Percentiles rank a stretch among this genome's conserved stretches.
phyloP scores from a whole-genome alignment of 2,329 filamentous ascomycete genomes.

The Coniochaeta hoffmannii region DNA sequence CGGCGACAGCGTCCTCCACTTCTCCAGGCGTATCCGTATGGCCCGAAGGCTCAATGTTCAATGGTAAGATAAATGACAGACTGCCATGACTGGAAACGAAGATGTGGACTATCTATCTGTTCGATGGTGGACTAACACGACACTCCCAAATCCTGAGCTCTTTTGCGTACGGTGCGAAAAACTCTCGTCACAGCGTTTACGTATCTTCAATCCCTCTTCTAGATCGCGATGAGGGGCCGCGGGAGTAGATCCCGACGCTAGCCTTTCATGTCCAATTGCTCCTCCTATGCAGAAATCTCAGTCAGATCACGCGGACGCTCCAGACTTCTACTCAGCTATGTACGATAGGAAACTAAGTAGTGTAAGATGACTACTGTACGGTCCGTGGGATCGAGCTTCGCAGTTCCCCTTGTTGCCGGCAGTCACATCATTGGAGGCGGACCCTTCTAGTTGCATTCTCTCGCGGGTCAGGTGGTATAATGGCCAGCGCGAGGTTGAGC shows the following conservation, averaged over 20 bases:
- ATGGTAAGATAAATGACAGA: too few relatives aligned
- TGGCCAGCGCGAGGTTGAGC: neutral
- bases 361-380: neutral
- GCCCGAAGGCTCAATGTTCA: too few relatives aligned
- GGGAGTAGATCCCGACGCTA: slow-evolving; percentile 1
- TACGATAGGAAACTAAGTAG: neutral
- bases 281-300: neutral
- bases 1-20: too few relatives aligned
- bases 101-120: too few relatives aligned
- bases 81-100: too few relatives aligned
- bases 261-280: neutral
- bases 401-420: neutral
- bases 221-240: neutral
- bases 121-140: too few relatives aligned
- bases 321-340: neutral
- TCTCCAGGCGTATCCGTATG: neutral
- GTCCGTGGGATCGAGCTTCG: neutral
- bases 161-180: too few relatives aligned
- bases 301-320: neutral
- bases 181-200: too few relatives aligned
- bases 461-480: neutral
- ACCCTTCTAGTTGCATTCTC: neutral
- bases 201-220: neutral
- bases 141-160: too few relatives aligned
- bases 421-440: neutral